phyloP scores from a whole-genome alignment of 805 yeast genomes.

The Candida patagonica region DNA sequence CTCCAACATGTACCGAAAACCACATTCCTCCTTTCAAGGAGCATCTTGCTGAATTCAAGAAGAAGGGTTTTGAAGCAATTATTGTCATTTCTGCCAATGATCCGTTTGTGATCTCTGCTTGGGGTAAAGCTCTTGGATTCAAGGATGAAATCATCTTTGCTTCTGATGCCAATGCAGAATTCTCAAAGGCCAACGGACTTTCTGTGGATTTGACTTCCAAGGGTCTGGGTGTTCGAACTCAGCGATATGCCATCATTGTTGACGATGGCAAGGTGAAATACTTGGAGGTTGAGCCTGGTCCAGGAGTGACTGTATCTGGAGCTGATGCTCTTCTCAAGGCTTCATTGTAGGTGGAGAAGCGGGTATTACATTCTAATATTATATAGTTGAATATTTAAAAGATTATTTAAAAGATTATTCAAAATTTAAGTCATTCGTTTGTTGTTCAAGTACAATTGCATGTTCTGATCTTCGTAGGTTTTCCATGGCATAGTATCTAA shows the following conservation, averaged over 20 bases:
- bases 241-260: constrained; percentile 65
- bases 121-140: constrained; percentile 45
- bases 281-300: constrained; percentile 38
- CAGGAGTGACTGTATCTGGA: constrained; percentile 38
- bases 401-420: too few species aligned
- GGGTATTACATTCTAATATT: too few species aligned
- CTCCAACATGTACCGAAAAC: constrained; percentile 67
- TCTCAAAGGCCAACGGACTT: constrained; percentile 53
- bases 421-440: too few species aligned
- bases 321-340: constrained; percentile 35
- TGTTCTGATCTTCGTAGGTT: too few species aligned
- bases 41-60: constrained; percentile 40
- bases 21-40: constrained; percentile 63
- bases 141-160: constrained; percentile 43
- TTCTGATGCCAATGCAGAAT: constrained; percentile 53
- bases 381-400: too few species aligned
- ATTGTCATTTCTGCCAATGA: constrained; percentile 60
- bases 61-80: constrained; percentile 54
- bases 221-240: constrained; percentile 51
- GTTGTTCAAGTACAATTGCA: too few species aligned
- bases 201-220: constrained; percentile 42
- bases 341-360: too few species aligned
- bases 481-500: too few species aligned
- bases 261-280: constrained; percentile 47
- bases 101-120: constrained; percentile 61